Evolutionary conservation across 2,329 filamentous ascomycete genomes (phyloP).

Genomic region (Alternaria sp.): DNA sequence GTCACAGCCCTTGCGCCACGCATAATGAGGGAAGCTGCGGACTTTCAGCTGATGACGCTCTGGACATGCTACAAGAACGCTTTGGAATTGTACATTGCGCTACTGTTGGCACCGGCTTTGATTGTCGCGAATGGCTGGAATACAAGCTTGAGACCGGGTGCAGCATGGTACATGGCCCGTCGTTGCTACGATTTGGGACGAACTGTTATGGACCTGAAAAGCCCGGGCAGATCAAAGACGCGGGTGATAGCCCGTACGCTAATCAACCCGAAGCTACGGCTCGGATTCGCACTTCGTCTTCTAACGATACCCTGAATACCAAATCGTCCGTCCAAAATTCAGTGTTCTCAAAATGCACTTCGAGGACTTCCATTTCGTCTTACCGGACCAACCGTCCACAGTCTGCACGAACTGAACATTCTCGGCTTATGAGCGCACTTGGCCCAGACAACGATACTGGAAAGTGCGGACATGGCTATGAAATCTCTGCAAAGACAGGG

Average conservation of each 20-base stretch:
- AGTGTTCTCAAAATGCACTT: slow-evolving; percentile 3
- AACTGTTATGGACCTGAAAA: not conserved
- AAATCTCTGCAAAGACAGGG: not conserved
- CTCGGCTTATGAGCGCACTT: not conserved
- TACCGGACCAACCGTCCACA: not conserved
- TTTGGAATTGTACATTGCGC: not conserved
- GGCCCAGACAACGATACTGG: not conserved
- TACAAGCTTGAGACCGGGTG: not conserved
- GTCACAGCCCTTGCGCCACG: not conserved
- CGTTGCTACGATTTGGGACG: not conserved
- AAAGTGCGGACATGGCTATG: not conserved
- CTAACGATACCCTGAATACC: not conserved
- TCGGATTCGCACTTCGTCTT: not conserved
- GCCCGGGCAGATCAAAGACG: too few species aligned
- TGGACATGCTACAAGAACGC: not conserved
- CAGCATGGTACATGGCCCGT: not conserved
- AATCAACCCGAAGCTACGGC: not conserved
- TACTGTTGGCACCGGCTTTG: not conserved
- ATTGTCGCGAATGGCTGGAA: not conserved
- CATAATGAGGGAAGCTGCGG: not conserved
- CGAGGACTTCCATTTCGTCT: slow-evolving; percentile 5
- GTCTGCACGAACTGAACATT: not conserved
- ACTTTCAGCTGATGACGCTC: not conserved
- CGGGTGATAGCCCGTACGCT: not conserved
- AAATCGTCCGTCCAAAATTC: not conserved